Base-by-base conservation (phyloP, 331 rosid species). In the Rhamnella rubrinervis region DNA sequence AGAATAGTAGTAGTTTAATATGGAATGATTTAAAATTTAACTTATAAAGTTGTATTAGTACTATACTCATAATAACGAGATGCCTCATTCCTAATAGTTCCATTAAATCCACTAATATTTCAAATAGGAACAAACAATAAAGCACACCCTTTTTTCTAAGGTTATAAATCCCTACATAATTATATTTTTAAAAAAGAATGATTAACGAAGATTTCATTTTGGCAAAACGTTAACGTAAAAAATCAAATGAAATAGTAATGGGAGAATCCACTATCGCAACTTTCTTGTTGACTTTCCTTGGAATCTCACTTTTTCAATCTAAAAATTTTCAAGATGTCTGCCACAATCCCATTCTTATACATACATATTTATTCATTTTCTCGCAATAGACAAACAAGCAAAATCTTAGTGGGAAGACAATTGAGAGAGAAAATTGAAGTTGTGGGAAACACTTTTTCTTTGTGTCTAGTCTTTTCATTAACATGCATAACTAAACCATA, bases 321-420 rank as follows among this genome's bases (percentile, higher is more conserved):
- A 40, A 60, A 58, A 40, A 64, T 56, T 56, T 61, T 58, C 67
- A 57, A 12, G 55, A 61, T 76, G 80, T 70, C 71, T 65, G 75
- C 80, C 80, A 58, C 72, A 76, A 70, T 38, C 55, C 38, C 8
- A 40, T 40, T 64, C 46, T 31, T 31, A 31, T 40, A 40, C 8
- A 8, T 8, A 40, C 9, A 55, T 10, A 67, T 55, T 61, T 46
- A 67, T 19, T 50, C 62, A 18, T 14, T 40, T 40, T 40, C 47
- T 40, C 61, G 67, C 76, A 57, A 56, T 23, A 59, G 66, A 63
- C 47, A 65, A 58, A 53, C 68, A 66, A 37, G 75, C 71, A 66
- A 76, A 69, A 46, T 23, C 47, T 17, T 58, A 57, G 67, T 76
- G 71, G 75, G 71, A 76, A 64, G 76, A 64, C 61, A 63, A 31